Conservation (phyloP, 768 basidiomycete species). For the Hericium rajendrae region DNA sequence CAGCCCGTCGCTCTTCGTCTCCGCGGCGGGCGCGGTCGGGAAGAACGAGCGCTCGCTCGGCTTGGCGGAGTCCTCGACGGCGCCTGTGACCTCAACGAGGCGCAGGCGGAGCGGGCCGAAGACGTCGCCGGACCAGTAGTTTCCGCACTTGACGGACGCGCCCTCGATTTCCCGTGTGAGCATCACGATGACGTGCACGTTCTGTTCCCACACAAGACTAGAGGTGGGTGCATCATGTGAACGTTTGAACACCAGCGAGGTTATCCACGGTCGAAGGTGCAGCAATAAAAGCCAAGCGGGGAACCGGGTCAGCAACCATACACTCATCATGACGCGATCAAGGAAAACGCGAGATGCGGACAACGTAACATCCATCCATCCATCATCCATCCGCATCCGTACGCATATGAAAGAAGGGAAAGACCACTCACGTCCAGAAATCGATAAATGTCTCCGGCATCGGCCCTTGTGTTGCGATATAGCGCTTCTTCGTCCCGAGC, state of each 20-base stretch:
- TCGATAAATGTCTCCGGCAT: conserved; percentile 81
- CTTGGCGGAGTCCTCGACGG: conserved; percentile 24
- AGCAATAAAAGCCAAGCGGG: too few species aligned
- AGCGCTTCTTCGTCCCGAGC: conserved; percentile 67
- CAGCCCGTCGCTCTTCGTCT: conserved; percentile 14
- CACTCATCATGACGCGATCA: neutral
- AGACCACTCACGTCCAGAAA: conserved; percentile 81
- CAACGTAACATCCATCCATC: too few species aligned
- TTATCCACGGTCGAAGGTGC: neutral
- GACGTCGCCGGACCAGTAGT: conserved; percentile 68
- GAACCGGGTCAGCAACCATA: neutral
- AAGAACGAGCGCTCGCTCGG: conserved; percentile 25
- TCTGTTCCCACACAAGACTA: conserved; percentile 89
- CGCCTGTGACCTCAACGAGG: conserved; percentile 38
- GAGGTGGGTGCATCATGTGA: neutral
- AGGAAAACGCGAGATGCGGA: too few species aligned
- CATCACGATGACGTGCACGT: conserved; percentile 94
- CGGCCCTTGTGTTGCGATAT: conserved; percentile 96
- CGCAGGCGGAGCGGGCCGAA: conserved; percentile 69
- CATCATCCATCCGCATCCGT: neutral
- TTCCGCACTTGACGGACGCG: conserved; percentile 80
- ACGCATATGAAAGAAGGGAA: neutral
- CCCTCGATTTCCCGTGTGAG: conserved; percentile 89
- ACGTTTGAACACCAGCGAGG: neutral
- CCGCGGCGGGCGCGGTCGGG: conserved; percentile 7